Evolutionary conservation across 1,284 basidiomycete species (phyloP), one percentile per base, ranked within the genome.

Genomic region (Microbotryum violaceum): DNA sequence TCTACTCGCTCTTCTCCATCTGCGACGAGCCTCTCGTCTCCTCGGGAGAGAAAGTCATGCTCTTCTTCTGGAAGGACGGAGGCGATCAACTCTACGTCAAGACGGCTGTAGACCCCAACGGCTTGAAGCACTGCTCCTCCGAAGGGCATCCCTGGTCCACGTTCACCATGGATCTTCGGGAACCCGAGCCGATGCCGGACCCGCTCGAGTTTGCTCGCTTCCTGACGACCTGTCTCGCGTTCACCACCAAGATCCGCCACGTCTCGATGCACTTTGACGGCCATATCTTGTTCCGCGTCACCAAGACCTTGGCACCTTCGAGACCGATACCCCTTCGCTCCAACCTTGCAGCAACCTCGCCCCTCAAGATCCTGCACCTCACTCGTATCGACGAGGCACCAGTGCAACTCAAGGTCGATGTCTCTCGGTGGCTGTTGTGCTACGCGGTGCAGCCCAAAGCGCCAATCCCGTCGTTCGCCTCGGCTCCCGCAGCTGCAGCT

Each of bases 161-260:
- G 0, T 96, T 99, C 75, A 83, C 89, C 64, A 94, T 99, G 89
- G 79, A 81, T 3, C 80, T 97, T 2, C 83, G 96, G 47, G 89
- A 96, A 73, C 84, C 88, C 2, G 79, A 82, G 0, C 84, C 90
- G 0, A 86, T 97, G 53, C 92, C 93, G 12, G 81, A 83, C 4
- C 81, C 87, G 5, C 62, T 65, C 58, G 63, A 66, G 49, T 69
- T 72, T 49, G 44, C 57, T 8, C 84, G 89, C 44, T 98, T 99
- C 75, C 81, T 99, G 20, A 83, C 87, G 21, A 94, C 91, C 1
- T 91, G 89, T 0, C 85, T 99, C 61, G 94, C 91, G 0, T 99
- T 99, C 76, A 98, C 97, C 85, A 81, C 83, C 20, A 82, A 86
- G 62, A 82, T 98, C 7, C 79, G 80, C 16, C 81, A 86, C 72